Conservation (phyloP, 441 rosid genomes). For the Jatropha multifida region DNA sequence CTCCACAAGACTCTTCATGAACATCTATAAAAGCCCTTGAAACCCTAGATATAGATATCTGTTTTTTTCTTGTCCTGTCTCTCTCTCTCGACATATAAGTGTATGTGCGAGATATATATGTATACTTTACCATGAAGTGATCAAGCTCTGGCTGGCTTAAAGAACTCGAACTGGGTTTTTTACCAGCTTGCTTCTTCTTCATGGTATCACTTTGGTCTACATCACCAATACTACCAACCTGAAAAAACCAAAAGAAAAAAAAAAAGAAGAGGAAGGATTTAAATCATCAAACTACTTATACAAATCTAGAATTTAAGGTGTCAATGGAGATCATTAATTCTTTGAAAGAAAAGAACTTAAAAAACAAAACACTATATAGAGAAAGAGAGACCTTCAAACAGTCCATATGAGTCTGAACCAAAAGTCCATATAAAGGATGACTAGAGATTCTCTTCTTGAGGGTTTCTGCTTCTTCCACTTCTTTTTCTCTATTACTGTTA, state of each 20-base stretch:
- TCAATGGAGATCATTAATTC: neutral
- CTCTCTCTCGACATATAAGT: no score
- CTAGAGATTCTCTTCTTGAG: slow-evolving; percentile 47
- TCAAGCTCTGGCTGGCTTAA: slow-evolving; percentile 42
- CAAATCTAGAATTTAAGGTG: no score
- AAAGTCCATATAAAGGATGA: slow-evolving; percentile 50
- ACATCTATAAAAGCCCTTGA: neutral
- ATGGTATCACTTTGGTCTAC: slow-evolving; percentile 15
- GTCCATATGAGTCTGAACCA: slow-evolving; percentile 45
- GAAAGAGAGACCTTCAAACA: slow-evolving; percentile 47
- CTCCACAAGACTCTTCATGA: no score
- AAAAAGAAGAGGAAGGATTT: neutral
- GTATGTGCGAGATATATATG: neutral
- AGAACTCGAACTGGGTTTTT: slow-evolving; percentile 22
- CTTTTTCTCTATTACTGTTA: neutral
- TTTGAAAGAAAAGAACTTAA: neutral
- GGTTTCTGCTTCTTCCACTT: slow-evolving; percentile 23
- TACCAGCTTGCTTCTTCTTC: slow-evolving; percentile 19
- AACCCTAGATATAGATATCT: neutral
- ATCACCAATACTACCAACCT: slow-evolving; percentile 34
- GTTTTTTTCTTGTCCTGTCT: no score
- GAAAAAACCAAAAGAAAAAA: neutral
- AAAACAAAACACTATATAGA: neutral
- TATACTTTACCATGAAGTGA: slow-evolving; percentile 47
- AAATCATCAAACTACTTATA: neutral